Conservation (phyloP, 768 basidiomycete genomes). For the Phylloporus sp. region DNA sequence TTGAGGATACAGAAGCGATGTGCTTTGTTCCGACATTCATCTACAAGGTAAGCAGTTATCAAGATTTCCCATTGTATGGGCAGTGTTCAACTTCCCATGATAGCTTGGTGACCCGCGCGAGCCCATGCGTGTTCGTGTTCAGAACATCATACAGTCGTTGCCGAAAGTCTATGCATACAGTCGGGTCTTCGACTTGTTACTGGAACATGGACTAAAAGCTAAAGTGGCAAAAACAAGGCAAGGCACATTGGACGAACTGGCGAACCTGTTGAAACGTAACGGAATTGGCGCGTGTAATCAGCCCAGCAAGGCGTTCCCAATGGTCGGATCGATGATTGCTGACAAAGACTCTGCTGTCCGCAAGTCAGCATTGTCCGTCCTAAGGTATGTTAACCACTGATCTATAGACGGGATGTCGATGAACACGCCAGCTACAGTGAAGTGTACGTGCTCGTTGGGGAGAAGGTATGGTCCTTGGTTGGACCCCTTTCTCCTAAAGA, state of each 20-base stretch:
- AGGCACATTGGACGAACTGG: constrained; percentile 80
- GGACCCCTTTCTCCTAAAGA: constrained; percentile 78
- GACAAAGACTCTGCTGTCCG: constrained; percentile 88
- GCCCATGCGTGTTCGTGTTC: constrained; percentile 70
- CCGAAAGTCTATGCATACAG: constrained; percentile 93
- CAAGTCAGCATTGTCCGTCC: constrained; percentile 74
- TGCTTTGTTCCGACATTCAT: constrained; percentile 88
- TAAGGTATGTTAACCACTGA: constrained; percentile 55
- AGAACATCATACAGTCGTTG: constrained; percentile 77
- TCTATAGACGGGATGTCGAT: constrained; percentile 1
- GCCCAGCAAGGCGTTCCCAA: constrained; percentile 72
- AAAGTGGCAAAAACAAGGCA: constrained; percentile 91
- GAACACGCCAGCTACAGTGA: constrained; percentile 46
- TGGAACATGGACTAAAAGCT: constrained; percentile 84
- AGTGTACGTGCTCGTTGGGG: constrained; percentile 76
- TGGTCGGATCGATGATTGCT: constrained; percentile 72
- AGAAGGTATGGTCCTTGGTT: constrained; percentile 78
- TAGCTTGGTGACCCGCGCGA: constrained; percentile 93
- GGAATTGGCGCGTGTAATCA: constrained; percentile 76
- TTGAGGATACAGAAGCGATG: constrained; percentile 81
- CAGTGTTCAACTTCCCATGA: constrained; percentile 2
- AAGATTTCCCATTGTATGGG: not conserved
- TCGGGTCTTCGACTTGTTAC: constrained; percentile 79
- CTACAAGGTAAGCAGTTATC: constrained; percentile 59
- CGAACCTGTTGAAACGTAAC: constrained; percentile 68